Conservation (phyloP, 345 rosid species). For the Boechera retrofracta region DNA sequence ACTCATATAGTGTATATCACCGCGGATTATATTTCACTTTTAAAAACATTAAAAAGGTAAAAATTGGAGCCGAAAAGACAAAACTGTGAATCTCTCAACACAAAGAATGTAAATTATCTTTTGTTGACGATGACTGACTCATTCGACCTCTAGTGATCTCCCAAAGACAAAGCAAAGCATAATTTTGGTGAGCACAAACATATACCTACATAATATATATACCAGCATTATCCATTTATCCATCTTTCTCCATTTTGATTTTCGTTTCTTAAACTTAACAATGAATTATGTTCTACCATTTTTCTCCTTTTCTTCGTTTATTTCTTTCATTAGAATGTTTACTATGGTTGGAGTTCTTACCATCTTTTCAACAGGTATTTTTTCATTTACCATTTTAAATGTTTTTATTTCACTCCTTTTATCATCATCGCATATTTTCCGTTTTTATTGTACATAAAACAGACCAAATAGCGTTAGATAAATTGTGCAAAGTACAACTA, state of each 20-base stretch:
- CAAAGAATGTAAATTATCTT: not conserved
- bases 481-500: too few relatives aligned
- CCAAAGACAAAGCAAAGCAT: conserved; percentile 68
- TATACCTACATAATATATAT: not conserved
- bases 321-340: conserved; percentile 12
- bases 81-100: not conserved
- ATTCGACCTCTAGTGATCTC: conserved; percentile 28
- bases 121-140: not conserved
- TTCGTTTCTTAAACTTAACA: conserved; percentile 26
- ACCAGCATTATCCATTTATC: not conserved
- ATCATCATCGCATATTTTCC: too few relatives aligned
- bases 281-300: conserved; percentile 26
- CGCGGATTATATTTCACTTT: not conserved
- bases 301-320: not conserved
- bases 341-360: not conserved
- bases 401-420: too few relatives aligned
- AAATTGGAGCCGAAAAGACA: not conserved
- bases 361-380: conserved; percentile 26
- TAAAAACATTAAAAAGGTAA: not conserved
- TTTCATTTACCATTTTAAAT: conserved; percentile 16
- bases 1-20: not conserved
- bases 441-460: too few relatives aligned
- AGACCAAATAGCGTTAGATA: too few relatives aligned
- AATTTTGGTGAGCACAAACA: conserved; percentile 30
- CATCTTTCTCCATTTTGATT: conserved; percentile 5